Conservation (phyloP, 164 flowering plant species). For the Berberis vulgaris region DNA sequence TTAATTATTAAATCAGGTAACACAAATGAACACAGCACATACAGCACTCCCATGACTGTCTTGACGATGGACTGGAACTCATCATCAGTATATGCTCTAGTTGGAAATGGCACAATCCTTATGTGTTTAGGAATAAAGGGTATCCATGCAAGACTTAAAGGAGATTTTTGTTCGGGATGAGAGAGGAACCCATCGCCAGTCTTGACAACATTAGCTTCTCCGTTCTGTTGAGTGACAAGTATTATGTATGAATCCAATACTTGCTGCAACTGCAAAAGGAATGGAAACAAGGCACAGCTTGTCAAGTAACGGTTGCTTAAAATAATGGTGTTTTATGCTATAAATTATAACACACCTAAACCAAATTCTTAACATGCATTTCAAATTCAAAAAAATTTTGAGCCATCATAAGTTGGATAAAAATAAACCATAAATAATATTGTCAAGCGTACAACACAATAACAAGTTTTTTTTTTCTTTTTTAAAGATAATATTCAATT, state of each 20-base stretch:
- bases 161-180: conserved; percentile 15
- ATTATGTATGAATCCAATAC: conserved; percentile 86
- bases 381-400: no score
- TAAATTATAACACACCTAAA: no score
- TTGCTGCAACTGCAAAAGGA: conserved; percentile 82
- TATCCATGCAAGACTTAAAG: conserved; percentile 34
- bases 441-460: no score
- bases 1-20: no score
- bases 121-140: conserved; percentile 63
- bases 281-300: background rate
- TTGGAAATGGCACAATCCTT: conserved; percentile 93
- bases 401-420: no score
- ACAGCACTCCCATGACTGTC: conserved; percentile 93
- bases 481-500: no score
- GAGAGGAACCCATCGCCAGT: conserved; percentile 17
- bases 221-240: conserved; percentile 60
- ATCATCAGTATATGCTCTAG: conserved; percentile 92
- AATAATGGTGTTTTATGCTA: no score
- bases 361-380: no score
- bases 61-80: conserved; percentile 91
- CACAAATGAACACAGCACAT: conserved; percentile 22
- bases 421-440: no score
- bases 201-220: conserved; percentile 6
- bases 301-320: background rate
- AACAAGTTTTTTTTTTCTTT: no score